Evolutionary conservation across 805 yeast genomes (phyloP).

Genomic region (Ogataea salicorniae): DNA sequence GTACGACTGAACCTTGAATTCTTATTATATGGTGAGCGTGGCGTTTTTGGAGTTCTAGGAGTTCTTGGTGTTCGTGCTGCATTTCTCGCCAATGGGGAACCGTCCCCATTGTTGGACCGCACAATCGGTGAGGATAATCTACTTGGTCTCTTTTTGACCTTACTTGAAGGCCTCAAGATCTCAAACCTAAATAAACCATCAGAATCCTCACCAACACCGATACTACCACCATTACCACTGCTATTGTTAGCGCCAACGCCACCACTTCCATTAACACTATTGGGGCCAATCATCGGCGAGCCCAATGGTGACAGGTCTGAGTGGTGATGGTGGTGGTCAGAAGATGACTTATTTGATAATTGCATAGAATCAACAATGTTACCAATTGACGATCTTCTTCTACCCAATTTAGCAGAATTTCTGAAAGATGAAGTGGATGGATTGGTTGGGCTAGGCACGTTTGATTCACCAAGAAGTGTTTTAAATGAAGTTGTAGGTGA

Average conservation of each 20-base stretch:
- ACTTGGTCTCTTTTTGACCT: conserved; percentile 29
- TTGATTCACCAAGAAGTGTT: conserved; percentile 55
- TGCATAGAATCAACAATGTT: conserved; percentile 15
- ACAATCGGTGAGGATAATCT: conserved; percentile 18
- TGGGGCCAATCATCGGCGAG: conserved; percentile 15
- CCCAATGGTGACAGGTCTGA: conserved; percentile 17
- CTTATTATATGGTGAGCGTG: conserved; percentile 18
- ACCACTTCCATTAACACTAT: background rate
- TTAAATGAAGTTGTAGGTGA: conserved; percentile 70
- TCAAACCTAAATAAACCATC: conserved; percentile 45
- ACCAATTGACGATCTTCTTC: conserved; percentile 12
- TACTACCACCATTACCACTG: no score
- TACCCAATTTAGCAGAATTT: conserved; percentile 17
- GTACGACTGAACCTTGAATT: conserved; percentile 16
- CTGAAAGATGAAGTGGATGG: conserved; percentile 15
- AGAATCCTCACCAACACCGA: conserved; percentile 22
- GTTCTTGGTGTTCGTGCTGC: conserved; percentile 19
- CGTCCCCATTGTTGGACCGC: conserved; percentile 12
- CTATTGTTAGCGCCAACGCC: no score
- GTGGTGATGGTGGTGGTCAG: conserved; percentile 12
- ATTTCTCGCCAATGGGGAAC: conserved; percentile 21
- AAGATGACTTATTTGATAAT: conserved; percentile 8
- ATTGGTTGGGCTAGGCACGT: conserved; percentile 5
- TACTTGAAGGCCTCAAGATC: conserved; percentile 33
- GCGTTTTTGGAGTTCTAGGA: conserved; percentile 17